Base-by-base conservation (phyloP, 306 rosid genomes). In the Vicia sativa region DNA sequence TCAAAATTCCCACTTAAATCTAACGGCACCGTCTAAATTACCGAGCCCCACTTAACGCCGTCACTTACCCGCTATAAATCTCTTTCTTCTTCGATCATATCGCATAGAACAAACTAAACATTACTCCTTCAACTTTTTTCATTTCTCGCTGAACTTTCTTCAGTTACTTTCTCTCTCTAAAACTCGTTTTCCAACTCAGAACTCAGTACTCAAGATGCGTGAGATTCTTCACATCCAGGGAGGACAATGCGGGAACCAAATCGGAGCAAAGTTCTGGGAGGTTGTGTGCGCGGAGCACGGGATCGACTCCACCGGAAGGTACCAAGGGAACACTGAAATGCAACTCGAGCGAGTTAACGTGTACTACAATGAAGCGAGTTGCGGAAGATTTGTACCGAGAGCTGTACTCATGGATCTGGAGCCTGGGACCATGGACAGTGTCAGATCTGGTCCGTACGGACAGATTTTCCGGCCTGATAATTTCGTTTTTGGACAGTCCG, bases 201-300 rank as follows among this genome's bases (percentile, higher is more conserved):
- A 67, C 80, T 61, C 78, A 57, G 68, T 9, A 0, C n/a, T 13
- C 57, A 83, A 75, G 9, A 84, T 84, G 89, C 84, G 86, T 63
- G 86, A 78, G 81, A 84, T 84, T 74, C 86, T 84, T 35, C 89
- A 84, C 65, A 78, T 84, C 25, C 89, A 84, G 46, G 86, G 78
- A 5, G 89, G 89, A 0, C 82, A 81, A 43, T 84, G 89, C 44
- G 82, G 86, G 9, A 77, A 77, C 72, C 76, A 84, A 73, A 84
- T 84, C 46, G 84, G 88, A 0, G 84, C 78, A 0, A 84, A 84
- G 65, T 80, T 81, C 42, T 81, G 79, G 77, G 74, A 77, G 58
- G 85, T 81, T 16, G 83, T 84, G 49, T 84, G 89, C n/a, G 75
- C 74, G 7, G 89, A 84, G 80, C 86, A 84, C 65, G 89, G 89